Evolutionary conservation across 305 asterid species (phyloP), one percentile per base, ranked within the genome.

Genomic region (Rubia tinctorum): DNA sequence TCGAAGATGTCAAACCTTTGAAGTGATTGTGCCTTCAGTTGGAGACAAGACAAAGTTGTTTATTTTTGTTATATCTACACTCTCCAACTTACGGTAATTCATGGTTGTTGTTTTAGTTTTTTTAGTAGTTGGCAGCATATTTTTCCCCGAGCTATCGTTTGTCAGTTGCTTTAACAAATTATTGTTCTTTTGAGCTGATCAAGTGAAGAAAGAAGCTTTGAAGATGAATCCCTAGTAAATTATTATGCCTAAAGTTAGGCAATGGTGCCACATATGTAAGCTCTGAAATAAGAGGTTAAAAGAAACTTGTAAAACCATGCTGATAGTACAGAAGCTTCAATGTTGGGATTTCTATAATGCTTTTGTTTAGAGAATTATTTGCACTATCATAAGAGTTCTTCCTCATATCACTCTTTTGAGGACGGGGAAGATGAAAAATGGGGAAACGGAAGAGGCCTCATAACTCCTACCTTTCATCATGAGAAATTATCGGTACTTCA

Each of bases 261-360:
- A 78, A 90, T 94, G 98, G 99, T 94, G 60, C 86, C 85, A 69
- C 97, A 94, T 42, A 91, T 91, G 97, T 90, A 89, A 73, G 76
- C 90, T 43, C 43, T 91, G 89, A 94, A 34, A 94, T 73, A 91
- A 91, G 86, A 89, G 86, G 86, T 84, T 94, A 34, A 97, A 94
- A 43, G 95, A 94, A 59, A 90, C 93, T 0, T 34, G 39, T 34
- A 34, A 34, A 34, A 34, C 39, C 39, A 34, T 1, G 39, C 39
- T 4, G 39, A 5, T 34, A 34, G 39, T 34, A 34, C 5, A 34
- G 3, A 34, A 34, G 4, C 39, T 34, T 34, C 39, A 34, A 34
- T 34, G 5, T 1, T 34, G 39, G 39, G 39, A 34, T 34, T 34
- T 34, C 2, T 34, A 4, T 34, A 34, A 34, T 34, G 2, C 39